Evolutionary conservation across 352 stramenopile genomes (phyloP).

Genomic region (Phytophthora aleatoria): DNA sequence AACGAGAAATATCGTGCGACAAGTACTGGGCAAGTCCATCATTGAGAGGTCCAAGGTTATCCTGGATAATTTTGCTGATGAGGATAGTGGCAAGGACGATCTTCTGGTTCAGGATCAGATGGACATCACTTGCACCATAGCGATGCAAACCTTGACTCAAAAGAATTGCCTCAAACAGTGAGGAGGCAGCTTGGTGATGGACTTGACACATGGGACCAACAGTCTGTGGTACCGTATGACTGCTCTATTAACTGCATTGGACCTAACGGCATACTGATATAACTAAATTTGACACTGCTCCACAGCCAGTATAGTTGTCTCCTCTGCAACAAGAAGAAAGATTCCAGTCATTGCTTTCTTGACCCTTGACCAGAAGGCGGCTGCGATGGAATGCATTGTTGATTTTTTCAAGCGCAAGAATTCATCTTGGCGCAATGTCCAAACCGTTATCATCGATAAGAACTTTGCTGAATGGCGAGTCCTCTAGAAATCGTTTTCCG

Average conservation of each 20-base stretch:
- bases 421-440: not conserved
- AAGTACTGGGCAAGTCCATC: not conserved
- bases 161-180: not conserved
- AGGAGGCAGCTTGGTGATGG: not conserved
- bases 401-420: slow-evolving; percentile 31
- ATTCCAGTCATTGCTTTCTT: slow-evolving; percentile 29
- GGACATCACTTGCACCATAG: not conserved
- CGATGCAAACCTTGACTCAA: not conserved
- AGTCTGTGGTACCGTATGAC: not conserved
- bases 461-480: slow-evolving; percentile 6
- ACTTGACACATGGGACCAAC: not conserved
- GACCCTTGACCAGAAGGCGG: slow-evolving; percentile 8
- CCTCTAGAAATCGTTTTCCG: slow-evolving; percentile 2
- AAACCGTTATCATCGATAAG: slow-evolving; percentile 11
- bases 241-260: not conserved
- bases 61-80: not conserved
- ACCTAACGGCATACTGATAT: not conserved
- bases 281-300: not conserved
- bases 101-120: not conserved
- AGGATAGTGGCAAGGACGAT: not conserved
- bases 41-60: not conserved
- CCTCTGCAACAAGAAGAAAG: slow-evolving; percentile 11
- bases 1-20: not conserved
- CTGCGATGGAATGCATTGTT: slow-evolving; percentile 15
- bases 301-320: slow-evolving; percentile 9